Percentiles rank a stretch among this genome's conserved stretches.
Conservation (phyloP, 2,329 filamentous ascomycete genomes). For the Hymenoscyphus fructigenus region DNA sequence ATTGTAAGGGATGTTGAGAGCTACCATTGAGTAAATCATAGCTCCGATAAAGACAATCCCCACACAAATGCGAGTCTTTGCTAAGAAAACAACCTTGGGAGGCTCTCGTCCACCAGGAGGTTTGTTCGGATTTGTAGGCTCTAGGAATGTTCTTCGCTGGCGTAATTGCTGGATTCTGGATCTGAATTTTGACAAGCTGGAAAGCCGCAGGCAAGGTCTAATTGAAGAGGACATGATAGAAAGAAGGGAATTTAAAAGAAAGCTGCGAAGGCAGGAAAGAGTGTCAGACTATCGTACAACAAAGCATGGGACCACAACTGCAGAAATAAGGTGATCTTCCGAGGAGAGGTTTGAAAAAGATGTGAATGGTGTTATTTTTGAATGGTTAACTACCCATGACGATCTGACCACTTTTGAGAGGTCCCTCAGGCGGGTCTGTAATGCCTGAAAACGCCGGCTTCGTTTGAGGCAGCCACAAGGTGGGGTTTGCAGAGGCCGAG, state of each 20-base stretch:
- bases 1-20: neutral
- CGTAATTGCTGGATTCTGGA: slow-evolving; percentile 20
- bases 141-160: slow-evolving; percentile 26
- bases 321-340: slow-evolving; percentile 17
- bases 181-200: slow-evolving; percentile 22
- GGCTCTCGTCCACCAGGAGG: slow-evolving; percentile 10
- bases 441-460: too few species aligned
- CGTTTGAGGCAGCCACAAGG: too few species aligned
- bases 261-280: slow-evolving; percentile 16
- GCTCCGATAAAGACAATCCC: slow-evolving; percentile 49
- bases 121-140: slow-evolving; percentile 19
- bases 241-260: slow-evolving; percentile 11
- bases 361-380: neutral
- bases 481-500: too few species aligned
- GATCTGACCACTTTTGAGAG: neutral
- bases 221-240: slow-evolving; percentile 29
- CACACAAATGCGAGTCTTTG: slow-evolving; percentile 48
- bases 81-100: slow-evolving; percentile 39
- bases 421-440: too few species aligned
- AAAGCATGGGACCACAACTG: slow-evolving; percentile 32
- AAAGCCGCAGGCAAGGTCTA: slow-evolving; percentile 25
- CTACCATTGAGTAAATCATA: slow-evolving; percentile 52
- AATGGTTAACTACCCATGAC: neutral
- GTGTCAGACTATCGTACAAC: slow-evolving; percentile 22
- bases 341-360: slow-evolving; percentile 7